phyloP scores from a whole-genome alignment of 148 eudicot species.

The Beta vulgaris region DNA sequence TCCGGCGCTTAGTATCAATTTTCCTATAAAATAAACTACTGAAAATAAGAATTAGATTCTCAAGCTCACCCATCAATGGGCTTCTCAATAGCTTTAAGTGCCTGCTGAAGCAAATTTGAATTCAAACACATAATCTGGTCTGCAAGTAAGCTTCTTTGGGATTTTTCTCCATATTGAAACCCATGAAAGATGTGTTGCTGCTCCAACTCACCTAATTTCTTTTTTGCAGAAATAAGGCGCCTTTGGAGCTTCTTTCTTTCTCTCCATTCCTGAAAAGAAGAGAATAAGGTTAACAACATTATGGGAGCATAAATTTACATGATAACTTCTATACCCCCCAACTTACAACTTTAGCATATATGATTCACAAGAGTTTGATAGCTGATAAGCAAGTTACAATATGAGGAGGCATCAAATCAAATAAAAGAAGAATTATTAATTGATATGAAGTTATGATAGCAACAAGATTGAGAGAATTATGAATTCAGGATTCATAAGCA shows the following conservation, averaged over 20 bases:
- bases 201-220: conserved; percentile 78
- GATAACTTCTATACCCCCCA: neutral
- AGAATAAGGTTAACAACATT: neutral
- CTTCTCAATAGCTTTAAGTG: conserved; percentile 42
- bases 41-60: neutral
- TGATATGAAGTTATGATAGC: neutral
- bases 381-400: neutral
- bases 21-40: neutral
- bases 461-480: neutral
- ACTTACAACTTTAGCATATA: neutral
- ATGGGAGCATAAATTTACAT: neutral
- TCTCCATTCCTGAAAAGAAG: conserved; percentile 72
- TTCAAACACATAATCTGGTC: conserved; percentile 68
- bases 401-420: neutral
- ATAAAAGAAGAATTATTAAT: neutral
- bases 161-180: conserved; percentile 64
- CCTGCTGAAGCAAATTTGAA: conserved; percentile 71
- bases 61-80: conserved; percentile 51
- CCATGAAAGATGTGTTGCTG: conserved; percentile 92
- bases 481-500: neutral
- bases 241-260: conserved; percentile 81
- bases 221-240: conserved; percentile 83
- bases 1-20: too few species aligned
- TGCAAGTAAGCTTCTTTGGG: conserved; percentile 56
- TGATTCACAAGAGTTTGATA: too few species aligned